These are phyloP conservation scores for Capsella rubella DNA, from an alignment of 441 rosid species.

Conservation along the genomic window DNA sequence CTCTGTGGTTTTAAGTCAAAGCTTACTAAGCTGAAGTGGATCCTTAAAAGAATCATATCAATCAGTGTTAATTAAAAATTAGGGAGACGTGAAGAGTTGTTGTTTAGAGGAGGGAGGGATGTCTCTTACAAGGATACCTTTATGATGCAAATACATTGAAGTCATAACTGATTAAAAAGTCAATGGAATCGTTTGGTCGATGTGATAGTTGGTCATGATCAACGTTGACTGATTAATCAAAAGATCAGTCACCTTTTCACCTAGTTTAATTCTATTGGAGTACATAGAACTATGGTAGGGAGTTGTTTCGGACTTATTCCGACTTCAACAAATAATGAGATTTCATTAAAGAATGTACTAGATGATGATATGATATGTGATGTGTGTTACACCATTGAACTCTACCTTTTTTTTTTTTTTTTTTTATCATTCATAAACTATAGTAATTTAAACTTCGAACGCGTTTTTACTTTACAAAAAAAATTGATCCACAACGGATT, in stretches of 20 bases:
- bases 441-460: too few relatives aligned
- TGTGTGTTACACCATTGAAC: too few relatives aligned
- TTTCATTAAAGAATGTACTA: too few relatives aligned
- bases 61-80: neutral
- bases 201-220: constrained; percentile 20
- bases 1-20: constrained; percentile 24
- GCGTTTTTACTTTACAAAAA: too few relatives aligned
- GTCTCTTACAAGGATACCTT: neutral
- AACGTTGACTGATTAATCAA: constrained; percentile 4
- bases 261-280: neutral
- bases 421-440: too few relatives aligned
- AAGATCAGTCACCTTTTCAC: neutral
- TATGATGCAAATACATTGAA: neutral
- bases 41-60: neutral
- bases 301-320: neutral
- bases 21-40: constrained; percentile 21
- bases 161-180: neutral
- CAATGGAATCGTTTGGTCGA: constrained; percentile 5
- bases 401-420: too few relatives aligned
- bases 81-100: constrained; percentile 35
- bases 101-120: constrained; percentile 19
- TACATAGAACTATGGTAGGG: neutral
- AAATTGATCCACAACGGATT: too few relatives aligned
- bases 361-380: too few relatives aligned
- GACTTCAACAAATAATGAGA: neutral